A percentile compares a stretch with the other conserved stretches of the same genome.
Conservation (phyloP, 1,284 basidiomycete species). For the Cerrena zonata region DNA sequence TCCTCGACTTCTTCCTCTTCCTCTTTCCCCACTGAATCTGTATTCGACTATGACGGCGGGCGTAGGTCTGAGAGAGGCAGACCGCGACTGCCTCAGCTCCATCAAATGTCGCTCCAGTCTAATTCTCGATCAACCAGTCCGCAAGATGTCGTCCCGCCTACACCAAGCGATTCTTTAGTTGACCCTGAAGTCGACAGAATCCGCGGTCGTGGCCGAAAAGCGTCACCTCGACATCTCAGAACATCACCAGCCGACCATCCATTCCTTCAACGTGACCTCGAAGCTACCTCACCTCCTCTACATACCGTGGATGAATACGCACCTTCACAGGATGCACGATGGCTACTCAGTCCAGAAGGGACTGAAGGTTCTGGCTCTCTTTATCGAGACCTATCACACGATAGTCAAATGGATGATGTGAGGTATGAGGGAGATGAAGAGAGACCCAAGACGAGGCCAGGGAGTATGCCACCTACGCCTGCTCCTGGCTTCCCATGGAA, state of each 20-base stretch:
- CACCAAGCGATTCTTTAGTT: slow-evolving; percentile 16
- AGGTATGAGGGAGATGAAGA: neutral
- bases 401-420: neutral
- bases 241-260: slow-evolving; percentile 5
- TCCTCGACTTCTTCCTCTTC: slow-evolving; percentile 26
- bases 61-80: slow-evolving; percentile 12
- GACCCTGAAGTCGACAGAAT: slow-evolving; percentile 4
- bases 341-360: neutral
- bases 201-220: slow-evolving; percentile 14
- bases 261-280: neutral
- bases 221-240: slow-evolving; percentile 9
- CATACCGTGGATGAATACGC: slow-evolving; percentile 3
- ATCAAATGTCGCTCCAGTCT: slow-evolving; percentile 5
- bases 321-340: neutral
- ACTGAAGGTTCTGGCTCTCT: neutral
- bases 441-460: slow-evolving; percentile 6
- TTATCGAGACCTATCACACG: neutral
- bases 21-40: neutral
- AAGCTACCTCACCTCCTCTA: neutral
- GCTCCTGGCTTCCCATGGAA: slow-evolving; percentile 14
- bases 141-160: slow-evolving; percentile 15
- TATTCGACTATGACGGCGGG: neutral
- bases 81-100: slow-evolving; percentile 11
- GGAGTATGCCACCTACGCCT: slow-evolving; percentile 22
- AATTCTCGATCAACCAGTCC: slow-evolving; percentile 25